Percentiles rank a stretch among this genome's conserved stretches.
Conservation (phyloP, 768 basidiomycete genomes). For the Macrolepiota albuminosa region DNA sequence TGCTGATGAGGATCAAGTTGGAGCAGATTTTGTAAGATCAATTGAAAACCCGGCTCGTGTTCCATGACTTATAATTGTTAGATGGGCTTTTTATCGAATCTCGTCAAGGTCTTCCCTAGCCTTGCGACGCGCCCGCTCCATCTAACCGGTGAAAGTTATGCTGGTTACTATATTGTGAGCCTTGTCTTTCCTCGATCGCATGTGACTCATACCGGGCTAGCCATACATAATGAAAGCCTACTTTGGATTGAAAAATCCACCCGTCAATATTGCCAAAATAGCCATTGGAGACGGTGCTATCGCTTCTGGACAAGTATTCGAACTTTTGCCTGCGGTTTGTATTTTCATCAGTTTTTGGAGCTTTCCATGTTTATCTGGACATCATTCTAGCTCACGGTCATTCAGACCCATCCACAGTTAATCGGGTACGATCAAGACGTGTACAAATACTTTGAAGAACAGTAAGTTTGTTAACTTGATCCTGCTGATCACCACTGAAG, state of each 20-base stretch:
- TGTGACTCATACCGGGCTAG: slow-evolving; percentile 26
- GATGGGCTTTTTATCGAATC: slow-evolving; percentile 69
- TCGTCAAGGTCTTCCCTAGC: slow-evolving; percentile 71
- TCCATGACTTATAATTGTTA: slow-evolving; percentile 20
- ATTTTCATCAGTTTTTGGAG: not conserved
- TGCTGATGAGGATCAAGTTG: slow-evolving; percentile 63
- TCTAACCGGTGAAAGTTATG: slow-evolving; percentile 71
- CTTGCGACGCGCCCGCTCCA: slow-evolving; percentile 62
- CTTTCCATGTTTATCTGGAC: not conserved
- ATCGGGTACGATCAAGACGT: slow-evolving; percentile 68
- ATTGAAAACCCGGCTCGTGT: not conserved
- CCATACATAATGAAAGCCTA: slow-evolving; percentile 75
- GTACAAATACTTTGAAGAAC: slow-evolving; percentile 62
- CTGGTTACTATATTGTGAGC: slow-evolving; percentile 65
- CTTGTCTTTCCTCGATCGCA: not conserved
- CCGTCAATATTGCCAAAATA: slow-evolving; percentile 63
- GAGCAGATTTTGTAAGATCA: slow-evolving; percentile 42
- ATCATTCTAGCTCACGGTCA: slow-evolving; percentile 39
- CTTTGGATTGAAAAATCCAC: slow-evolving; percentile 57
- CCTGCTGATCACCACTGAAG: not conserved
- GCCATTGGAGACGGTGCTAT: slow-evolving; percentile 69
- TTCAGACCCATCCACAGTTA: slow-evolving; percentile 73
- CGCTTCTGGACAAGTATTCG: slow-evolving; percentile 43
- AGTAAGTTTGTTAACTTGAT: slow-evolving; percentile 40
- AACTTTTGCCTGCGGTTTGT: slow-evolving; percentile 52